Evolutionary conservation across 1,284 basidiomycete genomes (phyloP).

Genomic region (Boletus hoseneyae): DNA sequence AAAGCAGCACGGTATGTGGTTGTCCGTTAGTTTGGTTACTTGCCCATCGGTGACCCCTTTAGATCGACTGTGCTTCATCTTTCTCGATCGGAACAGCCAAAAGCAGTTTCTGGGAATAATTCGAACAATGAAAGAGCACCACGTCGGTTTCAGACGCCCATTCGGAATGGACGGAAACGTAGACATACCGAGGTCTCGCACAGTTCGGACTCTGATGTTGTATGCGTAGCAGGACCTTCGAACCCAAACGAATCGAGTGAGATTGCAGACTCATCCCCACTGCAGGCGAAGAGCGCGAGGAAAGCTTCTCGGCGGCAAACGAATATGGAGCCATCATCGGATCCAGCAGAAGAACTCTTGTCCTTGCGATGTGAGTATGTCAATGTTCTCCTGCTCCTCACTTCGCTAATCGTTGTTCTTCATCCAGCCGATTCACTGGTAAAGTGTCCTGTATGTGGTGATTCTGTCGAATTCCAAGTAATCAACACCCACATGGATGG

Average conservation of each 20-base stretch:
- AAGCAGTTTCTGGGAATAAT: constrained; percentile 7
- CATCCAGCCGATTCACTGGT: constrained; percentile 37
- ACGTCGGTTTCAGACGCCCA: constrained; percentile 14
- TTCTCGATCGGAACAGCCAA: constrained; percentile 29
- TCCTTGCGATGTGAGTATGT: constrained; percentile 18
- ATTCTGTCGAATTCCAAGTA: constrained; percentile 38
- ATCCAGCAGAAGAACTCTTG: constrained; percentile 28
- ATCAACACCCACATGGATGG: constrained; percentile 60
- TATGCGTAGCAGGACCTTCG: constrained; percentile 28
- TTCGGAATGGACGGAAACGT: constrained; percentile 25
- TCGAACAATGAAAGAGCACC: constrained; percentile 32
- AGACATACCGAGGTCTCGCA: constrained; percentile 18
- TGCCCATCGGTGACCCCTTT: neutral
- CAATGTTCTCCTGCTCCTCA: neutral
- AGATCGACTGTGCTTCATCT: constrained; percentile 44
- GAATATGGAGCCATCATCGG: constrained; percentile 22
- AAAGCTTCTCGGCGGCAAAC: constrained; percentile 14
- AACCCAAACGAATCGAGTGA: constrained; percentile 27
- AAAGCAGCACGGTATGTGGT: constrained; percentile 52
- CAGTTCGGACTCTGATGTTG: constrained; percentile 23
- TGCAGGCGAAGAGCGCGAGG: constrained; percentile 21
- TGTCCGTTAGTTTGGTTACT: neutral
- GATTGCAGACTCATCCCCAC: constrained; percentile 24
- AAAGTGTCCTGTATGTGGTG: constrained; percentile 56
- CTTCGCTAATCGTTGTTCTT: constrained; percentile 3